Conservation (phyloP, 78 protist genomes). For the Planoprotostelium fungivorum region DNA sequence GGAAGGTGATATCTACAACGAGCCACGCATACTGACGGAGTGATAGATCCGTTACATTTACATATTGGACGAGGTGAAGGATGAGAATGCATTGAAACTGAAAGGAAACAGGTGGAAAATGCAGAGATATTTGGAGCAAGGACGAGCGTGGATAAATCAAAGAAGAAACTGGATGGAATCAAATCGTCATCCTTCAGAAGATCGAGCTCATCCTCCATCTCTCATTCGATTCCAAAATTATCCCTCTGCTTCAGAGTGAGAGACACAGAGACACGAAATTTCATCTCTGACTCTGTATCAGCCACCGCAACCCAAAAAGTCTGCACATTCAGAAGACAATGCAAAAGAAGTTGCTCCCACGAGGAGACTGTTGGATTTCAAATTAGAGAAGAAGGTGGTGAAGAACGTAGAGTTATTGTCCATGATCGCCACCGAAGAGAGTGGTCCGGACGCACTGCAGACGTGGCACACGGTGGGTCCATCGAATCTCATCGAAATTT, state of each 20-base stretch:
- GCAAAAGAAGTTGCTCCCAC: neutral
- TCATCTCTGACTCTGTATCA: too few species aligned
- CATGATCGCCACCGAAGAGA: neutral
- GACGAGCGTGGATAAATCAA: neutral
- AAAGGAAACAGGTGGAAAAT: neutral
- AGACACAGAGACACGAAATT: neutral
- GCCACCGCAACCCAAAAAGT: neutral
- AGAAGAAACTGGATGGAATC: neutral
- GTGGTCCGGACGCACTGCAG: neutral
- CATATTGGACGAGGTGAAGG: neutral
- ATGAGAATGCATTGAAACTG: neutral
- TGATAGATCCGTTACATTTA: neutral
- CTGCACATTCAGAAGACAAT: neutral
- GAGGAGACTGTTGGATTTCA: neutral
- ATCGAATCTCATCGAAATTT: neutral
- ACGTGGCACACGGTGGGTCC: neutral
- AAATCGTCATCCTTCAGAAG: neutral
- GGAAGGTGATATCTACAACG: neutral
- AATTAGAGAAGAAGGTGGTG: neutral
- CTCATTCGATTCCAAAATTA: neutral
- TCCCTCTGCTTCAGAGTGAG: neutral
- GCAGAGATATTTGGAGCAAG: neutral
- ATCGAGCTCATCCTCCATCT: neutral
- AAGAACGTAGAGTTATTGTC: neutral
- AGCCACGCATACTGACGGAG: neutral